Conservation (phyloP, 2,329 filamentous ascomycete genomes). For the Dactylellina haptotyla region DNA sequence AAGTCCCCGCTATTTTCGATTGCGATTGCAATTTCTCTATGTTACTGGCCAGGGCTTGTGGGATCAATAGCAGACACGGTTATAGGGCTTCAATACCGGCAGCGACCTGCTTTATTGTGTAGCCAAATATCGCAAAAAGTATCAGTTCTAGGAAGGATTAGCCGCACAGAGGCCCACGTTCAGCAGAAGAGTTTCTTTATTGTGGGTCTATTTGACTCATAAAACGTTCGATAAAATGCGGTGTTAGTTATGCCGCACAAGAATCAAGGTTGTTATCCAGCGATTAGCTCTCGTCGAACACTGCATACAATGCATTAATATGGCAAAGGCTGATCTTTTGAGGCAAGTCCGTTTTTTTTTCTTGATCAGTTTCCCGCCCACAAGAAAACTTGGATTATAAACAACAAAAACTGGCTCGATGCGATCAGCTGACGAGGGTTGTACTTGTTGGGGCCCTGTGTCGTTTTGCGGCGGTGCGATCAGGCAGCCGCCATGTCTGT, state of each 20-base stretch:
- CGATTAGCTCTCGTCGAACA: neutral
- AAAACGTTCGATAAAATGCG: slow-evolving; percentile 5
- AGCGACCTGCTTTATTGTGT: slow-evolving; percentile 17
- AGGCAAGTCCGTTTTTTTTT: neutral
- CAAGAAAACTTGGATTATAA: neutral
- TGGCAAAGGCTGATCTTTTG: slow-evolving; percentile 5
- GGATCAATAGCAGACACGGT: slow-evolving; percentile 26
- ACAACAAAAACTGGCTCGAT: neutral
- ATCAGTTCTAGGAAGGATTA: slow-evolving; percentile 30
- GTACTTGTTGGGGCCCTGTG: slow-evolving; percentile 5
- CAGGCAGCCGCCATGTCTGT: slow-evolving; percentile 39
- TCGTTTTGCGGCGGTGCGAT: slow-evolving; percentile 27
- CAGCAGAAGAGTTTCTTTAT: neutral
- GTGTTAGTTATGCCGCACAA: slow-evolving; percentile 4
- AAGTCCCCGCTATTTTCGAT: slow-evolving; percentile 32
- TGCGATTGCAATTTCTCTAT: slow-evolving; percentile 31
- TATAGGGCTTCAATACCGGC: slow-evolving; percentile 12
- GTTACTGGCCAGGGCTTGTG: slow-evolving; percentile 13
- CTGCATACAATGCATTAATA: neutral
- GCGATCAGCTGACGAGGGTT: slow-evolving; percentile 42
- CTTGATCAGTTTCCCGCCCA: slow-evolving; percentile 3
- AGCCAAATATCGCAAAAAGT: neutral
- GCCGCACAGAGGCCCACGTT: slow-evolving; percentile 12
- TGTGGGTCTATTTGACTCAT: slow-evolving; percentile 15
- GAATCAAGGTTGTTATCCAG: too few relatives aligned